These are phyloP conservation scores for Rhodotorula sp. DNA, from an alignment of 1,284 basidiomycete species.

Conservation along the genomic window DNA sequence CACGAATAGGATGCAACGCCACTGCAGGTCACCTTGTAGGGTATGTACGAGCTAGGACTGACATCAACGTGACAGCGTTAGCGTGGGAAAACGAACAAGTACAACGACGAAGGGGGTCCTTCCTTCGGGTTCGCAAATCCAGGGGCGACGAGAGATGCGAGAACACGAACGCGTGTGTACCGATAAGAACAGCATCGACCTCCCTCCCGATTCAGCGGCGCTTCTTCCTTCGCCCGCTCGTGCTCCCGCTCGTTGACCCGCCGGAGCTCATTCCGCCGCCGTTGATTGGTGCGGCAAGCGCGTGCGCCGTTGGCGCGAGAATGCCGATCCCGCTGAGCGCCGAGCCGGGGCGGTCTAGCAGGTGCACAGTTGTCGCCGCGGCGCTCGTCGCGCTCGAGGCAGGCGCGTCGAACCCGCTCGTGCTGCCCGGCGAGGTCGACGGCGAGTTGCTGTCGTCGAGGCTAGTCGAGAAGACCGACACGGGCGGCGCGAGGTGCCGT, in stretches of 20 bases:
- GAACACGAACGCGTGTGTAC: too few species aligned
- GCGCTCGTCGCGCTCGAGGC: not conserved
- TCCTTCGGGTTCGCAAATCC: not conserved
- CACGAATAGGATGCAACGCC: not conserved
- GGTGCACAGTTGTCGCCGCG: not conserved
- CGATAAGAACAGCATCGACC: not conserved
- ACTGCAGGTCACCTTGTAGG: not conserved
- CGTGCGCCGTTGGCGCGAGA: not conserved
- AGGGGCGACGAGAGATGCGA: not conserved
- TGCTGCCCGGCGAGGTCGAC: constrained; percentile 1
- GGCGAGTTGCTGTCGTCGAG: not conserved
- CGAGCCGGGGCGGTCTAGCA: constrained; percentile 7
- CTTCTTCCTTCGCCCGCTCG: constrained; percentile 3
- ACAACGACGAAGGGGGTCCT: not conserved
- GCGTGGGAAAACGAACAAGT: not conserved
- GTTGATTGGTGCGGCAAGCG: not conserved
- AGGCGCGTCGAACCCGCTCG: not conserved
- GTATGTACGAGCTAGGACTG: not conserved
- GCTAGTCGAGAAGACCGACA: not conserved
- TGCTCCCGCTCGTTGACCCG: constrained; percentile 1
- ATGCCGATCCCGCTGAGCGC: not conserved
- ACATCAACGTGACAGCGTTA: too few species aligned
- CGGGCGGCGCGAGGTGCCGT: constrained; percentile 9
- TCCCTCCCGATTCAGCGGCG: constrained; percentile 42
- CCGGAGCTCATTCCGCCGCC: not conserved